Conservation (phyloP, 208 protist species). For the Entamoeba histolytica region DNA sequence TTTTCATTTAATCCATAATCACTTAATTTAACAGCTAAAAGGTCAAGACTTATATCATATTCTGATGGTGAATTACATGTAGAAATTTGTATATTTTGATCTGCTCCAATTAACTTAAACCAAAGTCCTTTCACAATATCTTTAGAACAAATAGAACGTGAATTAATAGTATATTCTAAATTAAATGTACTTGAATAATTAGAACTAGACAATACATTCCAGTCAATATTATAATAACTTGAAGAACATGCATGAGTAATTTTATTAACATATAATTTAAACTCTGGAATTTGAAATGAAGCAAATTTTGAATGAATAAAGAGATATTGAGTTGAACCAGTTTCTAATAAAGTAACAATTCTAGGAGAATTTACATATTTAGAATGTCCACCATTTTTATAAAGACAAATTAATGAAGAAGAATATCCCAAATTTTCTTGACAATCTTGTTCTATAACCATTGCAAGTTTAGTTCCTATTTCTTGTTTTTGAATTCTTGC, state of each 20-base stretch:
- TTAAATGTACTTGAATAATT: background rate
- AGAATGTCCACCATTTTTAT: background rate
- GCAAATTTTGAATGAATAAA: background rate
- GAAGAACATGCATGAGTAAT: background rate
- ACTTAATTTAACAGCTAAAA: background rate
- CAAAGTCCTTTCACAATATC: background rate
- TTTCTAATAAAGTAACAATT: background rate
- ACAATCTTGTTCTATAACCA: background rate
- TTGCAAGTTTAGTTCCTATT: background rate
- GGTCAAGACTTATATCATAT: background rate
- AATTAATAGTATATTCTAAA: background rate
- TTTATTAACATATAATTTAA: background rate
- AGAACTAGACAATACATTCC: background rate
- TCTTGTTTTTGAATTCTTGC: background rate
- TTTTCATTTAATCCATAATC: background rate
- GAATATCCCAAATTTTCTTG: background rate
- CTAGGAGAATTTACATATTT: background rate
- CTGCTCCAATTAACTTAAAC: background rate
- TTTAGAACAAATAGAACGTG: background rate
- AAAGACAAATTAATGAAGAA: background rate
- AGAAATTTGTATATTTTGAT: background rate
- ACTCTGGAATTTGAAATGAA: background rate
- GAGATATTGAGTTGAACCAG: background rate
- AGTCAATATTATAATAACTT: background rate
- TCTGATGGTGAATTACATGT: background rate